Base-by-base conservation (phyloP, 257 asterid species). In the Salvia rosmarinus region DNA sequence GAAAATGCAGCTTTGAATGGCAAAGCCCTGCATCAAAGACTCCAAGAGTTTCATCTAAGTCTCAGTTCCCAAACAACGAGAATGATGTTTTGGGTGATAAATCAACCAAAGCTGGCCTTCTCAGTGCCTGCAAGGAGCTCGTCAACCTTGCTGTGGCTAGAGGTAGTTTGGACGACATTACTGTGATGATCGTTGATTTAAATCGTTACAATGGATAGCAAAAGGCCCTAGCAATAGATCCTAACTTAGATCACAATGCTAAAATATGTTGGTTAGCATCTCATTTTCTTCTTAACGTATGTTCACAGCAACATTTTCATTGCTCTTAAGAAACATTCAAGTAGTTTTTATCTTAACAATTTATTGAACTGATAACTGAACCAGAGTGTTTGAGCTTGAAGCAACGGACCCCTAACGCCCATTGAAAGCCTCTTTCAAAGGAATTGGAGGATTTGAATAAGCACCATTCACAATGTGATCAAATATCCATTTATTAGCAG, bases 361-460 rank as follows among this genome's bases (percentile, higher is more conserved):
- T 71, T 28, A 37, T 35, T 72, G 32, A 56, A 39, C 14, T 37
- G 23, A 50, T 19, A n/a, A 23, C 8, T 35, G 20, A 6, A 30
- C 9, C 1, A 9, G 19, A 30, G 9, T 34, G 8, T 32, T 61
- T 34, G 2, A 47, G 23, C 25, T 9, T 0, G 57, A 52, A 47
- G 11, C 23, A 25, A 25, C 4, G 25, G 13, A 6, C 19, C 5
- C 30, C 37, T 71, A 71, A 13, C 75, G 77, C 54, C 54, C 82
- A 23, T 75, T 75, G 64, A 97, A 93, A 5, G 97, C 90, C 79
- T 57, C 68, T 5, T 28, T 77, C 77, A 93, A 73, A 0, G 96
- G 86, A 70, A 87, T 9, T 3, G 96, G 95, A 60, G 98, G 98
- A 44, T 93, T 92, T 0, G 98, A 93, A 70, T 82, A 81, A 54